These are phyloP conservation scores for Pisolithus marmoratus DNA, from an alignment of 768 basidiomycete genomes.

Conservation along the genomic window DNA sequence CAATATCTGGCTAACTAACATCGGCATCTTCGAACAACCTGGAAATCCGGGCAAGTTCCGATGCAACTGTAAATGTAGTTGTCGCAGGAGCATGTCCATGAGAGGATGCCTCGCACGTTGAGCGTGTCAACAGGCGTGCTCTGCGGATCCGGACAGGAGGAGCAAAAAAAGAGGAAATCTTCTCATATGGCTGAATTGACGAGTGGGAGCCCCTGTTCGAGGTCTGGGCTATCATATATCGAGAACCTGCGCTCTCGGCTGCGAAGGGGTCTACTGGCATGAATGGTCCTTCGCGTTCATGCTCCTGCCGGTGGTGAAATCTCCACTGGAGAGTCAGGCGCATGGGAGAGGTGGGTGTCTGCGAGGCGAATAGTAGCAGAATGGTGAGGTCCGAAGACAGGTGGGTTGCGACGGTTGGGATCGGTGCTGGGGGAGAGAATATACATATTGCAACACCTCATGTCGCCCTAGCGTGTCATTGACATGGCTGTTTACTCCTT, in stretches of 20 bases:
- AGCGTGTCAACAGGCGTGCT: slow-evolving; percentile 12
- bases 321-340: slow-evolving; percentile 48
- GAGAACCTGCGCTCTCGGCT: slow-evolving; percentile 17
- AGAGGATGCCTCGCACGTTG: slow-evolving; percentile 19
- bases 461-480: no score
- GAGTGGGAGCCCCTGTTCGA: slow-evolving; percentile 9
- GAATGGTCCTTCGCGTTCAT: slow-evolving; percentile 47
- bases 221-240: slow-evolving; percentile 14
- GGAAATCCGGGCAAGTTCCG: slow-evolving; percentile 73
- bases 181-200: slow-evolving; percentile 17
- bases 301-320: slow-evolving; percentile 37
- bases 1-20: slow-evolving; percentile 67
- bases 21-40: slow-evolving; percentile 75
- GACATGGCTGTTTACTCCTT: no score
- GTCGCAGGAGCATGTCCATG: slow-evolving; percentile 35
- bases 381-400: no score
- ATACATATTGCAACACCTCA: no score
- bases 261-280: slow-evolving; percentile 51
- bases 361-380: no score
- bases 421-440: no score
- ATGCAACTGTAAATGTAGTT: slow-evolving; percentile 41
- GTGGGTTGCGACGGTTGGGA: no score
- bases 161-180: slow-evolving; percentile 17
- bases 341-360: slow-evolving; percentile 49
- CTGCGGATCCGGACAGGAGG: slow-evolving; percentile 10